phyloP scores from a whole-genome alignment of 371 early-diverging fungal species.

The Syncephalis fuscata region DNA sequence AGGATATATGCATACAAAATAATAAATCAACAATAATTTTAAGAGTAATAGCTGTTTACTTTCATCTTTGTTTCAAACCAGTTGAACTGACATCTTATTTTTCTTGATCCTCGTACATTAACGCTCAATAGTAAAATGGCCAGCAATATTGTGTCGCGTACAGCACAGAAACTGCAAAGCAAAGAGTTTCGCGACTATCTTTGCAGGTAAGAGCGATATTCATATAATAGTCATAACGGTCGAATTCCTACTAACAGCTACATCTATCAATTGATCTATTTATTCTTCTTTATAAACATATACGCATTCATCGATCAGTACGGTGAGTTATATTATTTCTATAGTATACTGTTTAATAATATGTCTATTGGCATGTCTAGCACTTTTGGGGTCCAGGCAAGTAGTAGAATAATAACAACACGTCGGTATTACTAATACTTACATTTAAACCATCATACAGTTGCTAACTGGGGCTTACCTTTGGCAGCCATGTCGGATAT shows the following conservation, averaged over 20 bases:
- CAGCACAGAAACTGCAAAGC: background rate
- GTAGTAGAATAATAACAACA: constrained; percentile 1
- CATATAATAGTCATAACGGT: background rate
- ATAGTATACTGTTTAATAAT: background rate
- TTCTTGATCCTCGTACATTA: no score
- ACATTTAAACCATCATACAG: constrained; percentile 21
- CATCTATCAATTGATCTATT: background rate
- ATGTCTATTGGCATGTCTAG: constrained; percentile 14
- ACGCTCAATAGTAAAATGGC: no score
- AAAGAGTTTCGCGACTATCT: constrained; percentile 7
- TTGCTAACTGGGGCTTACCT: constrained; percentile 96
- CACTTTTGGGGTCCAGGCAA: constrained; percentile 85
- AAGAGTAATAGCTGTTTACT: no score
- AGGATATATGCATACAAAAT: no score
- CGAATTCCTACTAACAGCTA: no score
- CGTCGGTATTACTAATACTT: background rate
- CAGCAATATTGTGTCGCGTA: no score
- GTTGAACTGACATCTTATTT: no score
- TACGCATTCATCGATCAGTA: background rate
- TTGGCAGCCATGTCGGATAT: constrained; percentile 89
- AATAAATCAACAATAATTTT: no score
- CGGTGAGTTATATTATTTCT: background rate
- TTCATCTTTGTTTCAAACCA: no score
- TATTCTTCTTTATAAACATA: background rate
- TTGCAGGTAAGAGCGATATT: constrained; percentile 5